Evolutionary conservation across 768 basidiomycete genomes (phyloP).

Genomic region (Trametes coccinea): DNA sequence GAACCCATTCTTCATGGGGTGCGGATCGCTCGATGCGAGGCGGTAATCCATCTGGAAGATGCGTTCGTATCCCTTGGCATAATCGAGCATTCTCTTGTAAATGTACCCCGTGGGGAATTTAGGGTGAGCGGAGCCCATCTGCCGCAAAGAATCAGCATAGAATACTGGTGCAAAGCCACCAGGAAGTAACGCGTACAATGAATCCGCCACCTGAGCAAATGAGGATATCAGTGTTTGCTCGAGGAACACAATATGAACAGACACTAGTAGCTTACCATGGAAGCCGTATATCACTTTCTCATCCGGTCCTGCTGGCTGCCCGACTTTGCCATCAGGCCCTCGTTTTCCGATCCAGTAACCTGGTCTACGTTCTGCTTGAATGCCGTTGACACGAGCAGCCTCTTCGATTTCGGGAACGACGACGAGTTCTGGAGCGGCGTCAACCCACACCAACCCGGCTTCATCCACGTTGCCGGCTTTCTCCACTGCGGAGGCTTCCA

Average conservation of each 20-base stretch:
- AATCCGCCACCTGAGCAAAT: slow-evolving; percentile 29
- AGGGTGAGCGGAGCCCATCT: slow-evolving; percentile 19
- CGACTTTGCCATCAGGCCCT: slow-evolving; percentile 17
- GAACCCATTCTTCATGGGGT: slow-evolving; percentile 41
- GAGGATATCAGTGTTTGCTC: no score
- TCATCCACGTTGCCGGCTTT: slow-evolving; percentile 6
- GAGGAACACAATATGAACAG: no score
- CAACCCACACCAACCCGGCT: slow-evolving; percentile 26
- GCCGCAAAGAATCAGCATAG: neutral
- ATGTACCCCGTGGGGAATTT: slow-evolving; percentile 10
- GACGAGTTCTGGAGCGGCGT: slow-evolving; percentile 22
- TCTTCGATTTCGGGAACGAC: slow-evolving; percentile 32
- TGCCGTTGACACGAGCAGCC: slow-evolving; percentile 25
- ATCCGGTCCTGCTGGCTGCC: slow-evolving; percentile 25
- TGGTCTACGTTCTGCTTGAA: slow-evolving; percentile 23
- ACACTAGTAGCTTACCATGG: slow-evolving; percentile 23
- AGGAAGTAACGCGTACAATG: slow-evolving; percentile 12
- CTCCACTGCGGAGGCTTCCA: slow-evolving; percentile 10
- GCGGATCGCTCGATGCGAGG: slow-evolving; percentile 34
- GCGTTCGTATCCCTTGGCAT: slow-evolving; percentile 3
- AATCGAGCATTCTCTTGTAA: slow-evolving; percentile 20
- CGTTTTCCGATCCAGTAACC: slow-evolving; percentile 30
- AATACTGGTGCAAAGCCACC: no score
- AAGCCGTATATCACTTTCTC: slow-evolving; percentile 39
- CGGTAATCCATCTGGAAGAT: slow-evolving; percentile 50